phyloP scores from a whole-genome alignment of 805 yeast species.

The Metschnikowia chrysomelidarum region DNA sequence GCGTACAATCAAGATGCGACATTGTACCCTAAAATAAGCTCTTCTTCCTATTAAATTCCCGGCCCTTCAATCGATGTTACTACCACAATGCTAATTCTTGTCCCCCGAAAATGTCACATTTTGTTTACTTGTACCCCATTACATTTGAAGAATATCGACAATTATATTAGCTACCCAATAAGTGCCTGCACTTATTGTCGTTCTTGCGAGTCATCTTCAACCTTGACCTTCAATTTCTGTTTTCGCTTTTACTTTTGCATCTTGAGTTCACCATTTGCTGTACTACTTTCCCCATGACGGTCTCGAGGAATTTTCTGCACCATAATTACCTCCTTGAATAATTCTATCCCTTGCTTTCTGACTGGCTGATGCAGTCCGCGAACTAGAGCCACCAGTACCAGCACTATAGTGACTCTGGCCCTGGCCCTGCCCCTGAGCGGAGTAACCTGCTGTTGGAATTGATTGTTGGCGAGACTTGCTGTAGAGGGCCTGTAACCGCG shows the following conservation, averaged over 20 bases:
- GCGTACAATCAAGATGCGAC: too few relatives aligned
- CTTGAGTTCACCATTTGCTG: not conserved
- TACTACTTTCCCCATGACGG: slow-evolving; percentile 27
- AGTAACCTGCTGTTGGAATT: slow-evolving; percentile 33
- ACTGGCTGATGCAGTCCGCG: slow-evolving; percentile 22
- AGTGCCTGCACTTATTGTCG: too few relatives aligned
- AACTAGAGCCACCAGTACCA: slow-evolving; percentile 25
- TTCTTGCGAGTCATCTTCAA: too few relatives aligned
- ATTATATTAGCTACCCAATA: too few relatives aligned
- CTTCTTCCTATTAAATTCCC: too few relatives aligned
- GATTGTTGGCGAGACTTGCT: slow-evolving; percentile 39
- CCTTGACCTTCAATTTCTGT: too few relatives aligned
- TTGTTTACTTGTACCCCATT: too few relatives aligned
- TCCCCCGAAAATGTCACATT: too few relatives aligned
- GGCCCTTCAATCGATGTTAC: too few relatives aligned
- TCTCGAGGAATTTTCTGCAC: slow-evolving; percentile 11
- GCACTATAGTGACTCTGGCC: slow-evolving; percentile 5
- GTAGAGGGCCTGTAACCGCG: slow-evolving; percentile 40
- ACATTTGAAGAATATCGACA: too few relatives aligned
- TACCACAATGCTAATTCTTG: too few relatives aligned
- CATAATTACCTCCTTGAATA: slow-evolving; percentile 9
- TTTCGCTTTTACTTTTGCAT: not conserved
- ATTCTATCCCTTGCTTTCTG: slow-evolving; percentile 20
- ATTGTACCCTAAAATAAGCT: too few relatives aligned
- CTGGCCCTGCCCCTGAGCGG: slow-evolving; percentile 16